Percentiles rank a stretch among this genome's conserved stretches.
Conservation (phyloP, 345 rosid genomes). For the Trapa incisa region DNA sequence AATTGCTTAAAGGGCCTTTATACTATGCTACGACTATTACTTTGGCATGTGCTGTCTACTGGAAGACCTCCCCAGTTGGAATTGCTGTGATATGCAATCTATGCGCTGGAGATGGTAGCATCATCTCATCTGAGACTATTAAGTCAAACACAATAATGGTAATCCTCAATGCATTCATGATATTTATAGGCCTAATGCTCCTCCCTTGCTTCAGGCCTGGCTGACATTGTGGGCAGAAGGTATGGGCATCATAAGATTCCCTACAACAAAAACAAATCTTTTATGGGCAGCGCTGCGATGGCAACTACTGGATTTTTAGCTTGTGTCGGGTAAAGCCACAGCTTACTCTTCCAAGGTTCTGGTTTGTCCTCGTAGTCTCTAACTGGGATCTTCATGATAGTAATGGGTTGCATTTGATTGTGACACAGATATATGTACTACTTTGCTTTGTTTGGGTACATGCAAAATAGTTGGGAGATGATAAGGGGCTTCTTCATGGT, state of each 20-base stretch:
- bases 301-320: constrained; percentile 57
- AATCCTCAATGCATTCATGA: not conserved
- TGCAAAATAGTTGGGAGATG: constrained; percentile 38
- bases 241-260: constrained; percentile 59
- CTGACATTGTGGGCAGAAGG: constrained; percentile 78
- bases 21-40: constrained; percentile 59
- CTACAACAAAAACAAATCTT: constrained; percentile 67
- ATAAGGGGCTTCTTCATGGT: constrained; percentile 44
- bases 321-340: constrained; percentile 37
- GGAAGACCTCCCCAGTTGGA: constrained; percentile 71
- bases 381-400: not conserved
- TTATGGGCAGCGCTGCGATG: constrained; percentile 81
- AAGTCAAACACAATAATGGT: not conserved
- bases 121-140: not conserved
- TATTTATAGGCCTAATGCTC: not conserved
- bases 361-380: not conserved
- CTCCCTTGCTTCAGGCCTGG: constrained; percentile 42
- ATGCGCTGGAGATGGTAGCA: constrained; percentile 96
- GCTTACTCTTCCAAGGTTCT: not conserved
- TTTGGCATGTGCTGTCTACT: constrained; percentile 41
- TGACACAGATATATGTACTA: constrained; percentile 54
- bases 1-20: constrained; percentile 86
- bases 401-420: constrained; percentile 6
- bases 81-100: constrained; percentile 81
- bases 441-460: constrained; percentile 55